Percentiles rank a stretch among this genome's conserved stretches.
Conservation (phyloP, 192 early-diverging fungal species). For the Umbelopsis ramanniana region DNA sequence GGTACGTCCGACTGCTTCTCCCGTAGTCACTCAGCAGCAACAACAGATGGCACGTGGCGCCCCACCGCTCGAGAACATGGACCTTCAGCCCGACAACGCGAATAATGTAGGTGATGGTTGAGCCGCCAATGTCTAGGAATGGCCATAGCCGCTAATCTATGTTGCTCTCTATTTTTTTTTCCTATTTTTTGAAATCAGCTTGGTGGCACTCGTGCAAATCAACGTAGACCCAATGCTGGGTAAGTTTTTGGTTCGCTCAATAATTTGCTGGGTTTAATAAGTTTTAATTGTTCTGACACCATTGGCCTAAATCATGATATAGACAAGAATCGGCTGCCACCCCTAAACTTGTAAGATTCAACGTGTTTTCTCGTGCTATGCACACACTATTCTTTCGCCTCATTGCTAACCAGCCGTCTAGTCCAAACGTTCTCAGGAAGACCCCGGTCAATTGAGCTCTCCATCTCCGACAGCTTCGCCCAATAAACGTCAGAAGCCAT, state of each 20-base stretch:
- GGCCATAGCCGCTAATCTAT: neutral
- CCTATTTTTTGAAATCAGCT: neutral
- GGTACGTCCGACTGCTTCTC: neutral
- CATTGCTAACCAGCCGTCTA: neutral
- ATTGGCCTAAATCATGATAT: neutral
- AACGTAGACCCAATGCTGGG: conserved; percentile 13
- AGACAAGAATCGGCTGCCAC: conserved; percentile 3
- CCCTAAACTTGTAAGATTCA: neutral
- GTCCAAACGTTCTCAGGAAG: conserved; percentile 5
- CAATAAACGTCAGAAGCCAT: conserved; percentile 15
- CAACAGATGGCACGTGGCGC: conserved; percentile 10
- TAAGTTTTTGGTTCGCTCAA: neutral
- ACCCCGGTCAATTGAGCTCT: conserved; percentile 19
- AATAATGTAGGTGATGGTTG: neutral
- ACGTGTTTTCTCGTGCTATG: neutral
- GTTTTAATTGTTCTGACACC: conserved; percentile 11
- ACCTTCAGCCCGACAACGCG: neutral
- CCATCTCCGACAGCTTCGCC: conserved; percentile 22
- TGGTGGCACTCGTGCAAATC: conserved; percentile 15
- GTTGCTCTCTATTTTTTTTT: neutral
- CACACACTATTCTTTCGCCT: neutral
- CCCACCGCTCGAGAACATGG: neutral
- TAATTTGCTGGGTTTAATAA: conserved; percentile 1
- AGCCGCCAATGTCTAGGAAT: no score
- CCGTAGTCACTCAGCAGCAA: neutral